A percentile compares a stretch with the other conserved stretches of the same genome.
Conservation (phyloP, 306 rosid species). For the Astragalus glycyphyllos region DNA sequence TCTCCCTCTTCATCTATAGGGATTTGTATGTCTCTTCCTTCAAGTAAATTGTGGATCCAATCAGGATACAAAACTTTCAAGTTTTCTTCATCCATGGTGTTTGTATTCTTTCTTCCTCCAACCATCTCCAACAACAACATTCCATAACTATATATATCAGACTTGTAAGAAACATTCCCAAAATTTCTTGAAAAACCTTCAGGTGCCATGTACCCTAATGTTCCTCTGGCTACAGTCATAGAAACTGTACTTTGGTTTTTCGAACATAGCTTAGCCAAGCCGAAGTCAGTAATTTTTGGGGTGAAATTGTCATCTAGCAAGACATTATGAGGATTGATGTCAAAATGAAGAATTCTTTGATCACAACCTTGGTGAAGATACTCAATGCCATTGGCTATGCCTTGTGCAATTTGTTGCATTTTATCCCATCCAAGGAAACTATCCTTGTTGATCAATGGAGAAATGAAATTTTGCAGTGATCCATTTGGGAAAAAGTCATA, state of each 20-base stretch:
- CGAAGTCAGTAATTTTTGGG: constrained; percentile 4
- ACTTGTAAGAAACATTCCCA: background rate
- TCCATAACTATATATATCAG: background rate
- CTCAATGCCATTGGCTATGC: background rate
- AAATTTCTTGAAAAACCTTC: constrained; percentile 10
- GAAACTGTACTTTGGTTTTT: constrained; percentile 1
- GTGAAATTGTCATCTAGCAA: background rate
- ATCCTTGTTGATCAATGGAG: background rate
- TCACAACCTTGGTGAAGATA: constrained; percentile 6
- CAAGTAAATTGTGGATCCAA: constrained; percentile 1
- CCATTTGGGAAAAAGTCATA: too few species aligned
- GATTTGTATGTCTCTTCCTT: constrained; percentile 1
- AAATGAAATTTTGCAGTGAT: background rate
- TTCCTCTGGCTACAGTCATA: background rate
- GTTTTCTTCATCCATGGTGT: background rate
- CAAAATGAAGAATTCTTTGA: constrained; percentile 14
- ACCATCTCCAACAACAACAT: background rate
- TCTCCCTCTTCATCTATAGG: constrained; percentile 6
- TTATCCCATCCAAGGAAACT: constrained; percentile 1
- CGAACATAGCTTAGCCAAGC: background rate
- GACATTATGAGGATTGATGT: background rate
- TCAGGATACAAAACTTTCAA: background rate
- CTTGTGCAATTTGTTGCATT: constrained; percentile 4
- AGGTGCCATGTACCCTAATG: constrained; percentile 7
- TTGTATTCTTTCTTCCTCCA: background rate